Percentiles rank a stretch among this genome's conserved stretches.
phyloP scores from a whole-genome alignment of 768 basidiomycete genomes.

The Cubamyces sp. region DNA sequence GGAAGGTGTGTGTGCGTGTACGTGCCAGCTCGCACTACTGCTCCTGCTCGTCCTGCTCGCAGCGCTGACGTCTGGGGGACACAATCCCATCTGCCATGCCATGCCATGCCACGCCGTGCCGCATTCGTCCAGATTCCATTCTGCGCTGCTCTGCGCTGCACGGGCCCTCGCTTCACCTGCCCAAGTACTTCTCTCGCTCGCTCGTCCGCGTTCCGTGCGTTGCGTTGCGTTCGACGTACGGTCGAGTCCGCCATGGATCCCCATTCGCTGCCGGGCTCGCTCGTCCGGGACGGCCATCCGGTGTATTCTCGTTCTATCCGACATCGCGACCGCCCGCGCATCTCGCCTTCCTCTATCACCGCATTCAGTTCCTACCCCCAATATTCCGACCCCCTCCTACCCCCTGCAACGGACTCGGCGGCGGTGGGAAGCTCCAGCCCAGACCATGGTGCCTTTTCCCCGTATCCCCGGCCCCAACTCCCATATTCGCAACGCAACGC shows the following conservation, averaged over 20 bases:
- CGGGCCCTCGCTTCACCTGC: slow-evolving; percentile 2
- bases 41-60: slow-evolving; percentile 13
- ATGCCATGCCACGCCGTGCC: too few relatives aligned
- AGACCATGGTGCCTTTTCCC: too few relatives aligned
- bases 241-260: background rate
- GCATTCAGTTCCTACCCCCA: too few relatives aligned
- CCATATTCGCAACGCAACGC: too few relatives aligned
- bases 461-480: too few relatives aligned
- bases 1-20: slow-evolving; percentile 12
- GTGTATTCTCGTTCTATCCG: background rate
- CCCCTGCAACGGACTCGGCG: too few relatives aligned
- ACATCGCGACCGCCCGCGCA: too few relatives aligned
- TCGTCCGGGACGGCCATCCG: slow-evolving; percentile 14
- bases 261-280: slow-evolving; percentile 21
- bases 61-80: slow-evolving; percentile 26
- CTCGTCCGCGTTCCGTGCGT: slow-evolving; percentile 6
- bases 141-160: slow-evolving; percentile 2
- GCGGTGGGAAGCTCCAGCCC: too few relatives aligned
- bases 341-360: too few relatives aligned
- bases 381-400: too few relatives aligned
- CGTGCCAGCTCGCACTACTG: background rate
- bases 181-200: slow-evolving; percentile 11
- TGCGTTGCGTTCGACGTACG: background rate
- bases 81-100: background rate
- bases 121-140: too few relatives aligned